Percentiles rank a stretch among this genome's conserved stretches.
Conservation (phyloP, 2,329 filamentous ascomycete genomes). For the Lecanosticta acicola region DNA sequence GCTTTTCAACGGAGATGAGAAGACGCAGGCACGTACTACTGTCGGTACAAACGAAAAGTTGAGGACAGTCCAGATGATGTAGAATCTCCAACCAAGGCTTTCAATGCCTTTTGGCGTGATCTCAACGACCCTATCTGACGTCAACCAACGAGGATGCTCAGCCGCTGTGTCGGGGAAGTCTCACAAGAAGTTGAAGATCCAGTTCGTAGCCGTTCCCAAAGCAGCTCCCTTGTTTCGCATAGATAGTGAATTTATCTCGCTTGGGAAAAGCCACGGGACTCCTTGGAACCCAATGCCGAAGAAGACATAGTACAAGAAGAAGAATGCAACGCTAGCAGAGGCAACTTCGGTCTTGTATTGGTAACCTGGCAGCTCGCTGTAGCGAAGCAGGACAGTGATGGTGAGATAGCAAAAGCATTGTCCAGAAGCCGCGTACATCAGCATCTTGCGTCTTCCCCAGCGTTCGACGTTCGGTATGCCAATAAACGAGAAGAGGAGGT, state of each 20-base stretch:
- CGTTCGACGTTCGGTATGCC: constrained; percentile 46
- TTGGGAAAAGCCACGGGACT: constrained; percentile 39
- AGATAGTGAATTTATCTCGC: constrained; percentile 46
- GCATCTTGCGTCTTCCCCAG: constrained; percentile 54
- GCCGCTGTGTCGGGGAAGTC: constrained; percentile 33
- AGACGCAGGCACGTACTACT: too few species aligned
- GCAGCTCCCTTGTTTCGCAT: constrained; percentile 48
- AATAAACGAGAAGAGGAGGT: constrained; percentile 45
- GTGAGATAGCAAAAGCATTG: constrained; percentile 49
- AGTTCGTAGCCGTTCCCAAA: constrained; percentile 47
- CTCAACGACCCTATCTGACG: constrained; percentile 34
- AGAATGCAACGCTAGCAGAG: constrained; percentile 43
- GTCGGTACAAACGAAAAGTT: constrained; percentile 47
- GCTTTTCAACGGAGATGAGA: too few species aligned
- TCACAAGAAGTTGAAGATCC: constrained; percentile 46
- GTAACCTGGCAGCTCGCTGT: constrained; percentile 29
- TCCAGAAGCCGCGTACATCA: constrained; percentile 52
- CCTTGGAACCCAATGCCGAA: constrained; percentile 42
- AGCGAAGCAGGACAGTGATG: constrained; percentile 48
- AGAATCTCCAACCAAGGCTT: constrained; percentile 30
- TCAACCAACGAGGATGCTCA: too few species aligned
- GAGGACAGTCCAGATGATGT: constrained; percentile 47
- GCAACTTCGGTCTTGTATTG: constrained; percentile 27
- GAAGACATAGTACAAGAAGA: constrained; percentile 52
- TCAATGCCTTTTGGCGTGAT: constrained; percentile 30